Base-by-base conservation (phyloP, 768 basidiomycete genomes). In the Psilocybe azurescens region DNA sequence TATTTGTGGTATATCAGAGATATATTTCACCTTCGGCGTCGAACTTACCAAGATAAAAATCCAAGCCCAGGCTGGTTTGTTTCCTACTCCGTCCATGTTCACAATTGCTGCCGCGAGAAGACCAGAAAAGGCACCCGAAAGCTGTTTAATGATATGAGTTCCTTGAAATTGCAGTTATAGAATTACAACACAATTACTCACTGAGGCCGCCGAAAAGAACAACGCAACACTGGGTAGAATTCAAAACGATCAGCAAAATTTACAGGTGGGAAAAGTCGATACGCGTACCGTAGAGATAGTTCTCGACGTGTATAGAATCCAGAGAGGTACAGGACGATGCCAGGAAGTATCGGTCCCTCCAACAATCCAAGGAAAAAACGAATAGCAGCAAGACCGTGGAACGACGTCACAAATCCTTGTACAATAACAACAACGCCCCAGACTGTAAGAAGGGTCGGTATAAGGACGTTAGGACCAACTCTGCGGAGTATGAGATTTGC, bases 81-180 rank as follows among this genome's bases (percentile, higher is more conserved):
- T 83, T 2, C 74, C 73, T n/a, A 79, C 72, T 13, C 84, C 85
- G 50, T 86, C 70, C 79, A 91, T 84, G 8, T 85, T 73, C 18
- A 77, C 68, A 52, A 91, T 88, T 0, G 79, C 87, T 30, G 85
- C 77, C 0, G 88, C 88, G 1, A 91, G 78, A 5, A 90, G 73
- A 44, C 89, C 89, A 5, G 87, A 88, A 67, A 89, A 88, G 0
- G 85, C 83, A 1, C 86, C 85, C 0, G 87, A 81, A 5, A 86
- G 75, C 76, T 77, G 86, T 24, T 24, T 24, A 24, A 24, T 24
- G 81, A 38, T 8, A 3, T 5, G 50, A 59, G 20, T 11, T 7
- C 7, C 7, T 49, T n/a, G 54, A 47, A 24, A 24, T 24, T 24
- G 24, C 24, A 24, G 24, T 24, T 24, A 24, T 24, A 24, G 24